Conservation (phyloP, 306 rosid species). For the Vicia faba region DNA sequence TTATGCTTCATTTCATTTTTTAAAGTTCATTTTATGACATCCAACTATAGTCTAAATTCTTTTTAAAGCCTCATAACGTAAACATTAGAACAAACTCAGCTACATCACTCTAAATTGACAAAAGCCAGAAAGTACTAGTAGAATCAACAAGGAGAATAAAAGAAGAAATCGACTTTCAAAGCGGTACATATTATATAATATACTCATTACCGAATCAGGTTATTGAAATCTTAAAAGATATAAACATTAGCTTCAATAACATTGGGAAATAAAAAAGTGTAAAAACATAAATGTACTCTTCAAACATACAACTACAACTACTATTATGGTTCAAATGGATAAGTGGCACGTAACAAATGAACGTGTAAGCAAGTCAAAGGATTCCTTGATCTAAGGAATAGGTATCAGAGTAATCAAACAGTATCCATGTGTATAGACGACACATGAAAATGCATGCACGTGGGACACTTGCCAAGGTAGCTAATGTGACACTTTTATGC, state of each 20-base stretch:
- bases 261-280: neutral
- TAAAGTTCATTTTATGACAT: too few species aligned
- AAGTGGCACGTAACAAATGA: constrained; percentile 18
- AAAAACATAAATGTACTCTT: neutral
- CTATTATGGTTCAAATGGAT: neutral
- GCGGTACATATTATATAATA: neutral
- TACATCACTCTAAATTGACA: neutral
- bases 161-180: neutral
- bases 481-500: constrained; percentile 19
- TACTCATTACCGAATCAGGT: constrained; percentile 10
- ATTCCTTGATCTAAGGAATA: neutral
- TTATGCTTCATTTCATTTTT: too few species aligned
- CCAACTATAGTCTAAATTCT: too few species aligned
- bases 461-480: constrained; percentile 29
- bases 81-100: too few species aligned
- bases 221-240: constrained; percentile 1
- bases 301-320: neutral
- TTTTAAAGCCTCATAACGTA: too few species aligned
- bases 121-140: neutral
- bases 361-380: constrained; percentile 11
- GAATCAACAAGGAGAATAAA: neutral
- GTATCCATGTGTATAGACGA: neutral
- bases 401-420: constrained; percentile 1
- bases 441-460: constrained; percentile 32
- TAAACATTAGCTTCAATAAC: neutral